A percentile compares a stretch with the other conserved stretches of the same genome.
Conservation (phyloP, 2,329 filamentous ascomycete species). For the Hypoxylon sp. region DNA sequence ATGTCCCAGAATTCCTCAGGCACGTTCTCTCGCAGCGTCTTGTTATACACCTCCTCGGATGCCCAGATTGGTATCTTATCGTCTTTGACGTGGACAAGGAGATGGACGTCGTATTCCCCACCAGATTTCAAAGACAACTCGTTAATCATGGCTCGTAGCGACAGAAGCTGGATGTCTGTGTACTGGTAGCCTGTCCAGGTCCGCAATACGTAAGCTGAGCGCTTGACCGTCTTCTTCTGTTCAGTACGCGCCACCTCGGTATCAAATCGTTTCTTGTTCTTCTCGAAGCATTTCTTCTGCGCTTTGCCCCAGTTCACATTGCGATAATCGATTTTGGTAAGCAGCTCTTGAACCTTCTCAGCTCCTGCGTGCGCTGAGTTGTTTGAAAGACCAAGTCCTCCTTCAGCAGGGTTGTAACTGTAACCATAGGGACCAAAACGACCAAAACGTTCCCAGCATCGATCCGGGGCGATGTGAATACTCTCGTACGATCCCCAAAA, state of each 20-base stretch:
- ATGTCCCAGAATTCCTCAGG: conserved; percentile 77
- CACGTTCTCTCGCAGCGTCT: conserved; percentile 69
- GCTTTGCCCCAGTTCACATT: conserved; percentile 55
- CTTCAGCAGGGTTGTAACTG: conserved; percentile 74
- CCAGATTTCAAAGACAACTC: conserved; percentile 76
- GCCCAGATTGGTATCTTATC: conserved; percentile 58
- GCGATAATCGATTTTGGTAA: conserved; percentile 57
- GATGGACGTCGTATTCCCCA: conserved; percentile 74
- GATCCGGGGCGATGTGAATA: conserved; percentile 71
- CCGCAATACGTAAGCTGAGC: conserved; percentile 75
- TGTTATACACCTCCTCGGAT: conserved; percentile 58
- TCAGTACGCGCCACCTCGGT: conserved; percentile 17
- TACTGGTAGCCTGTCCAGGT: conserved; percentile 77
- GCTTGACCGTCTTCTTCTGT: conserved; percentile 50
- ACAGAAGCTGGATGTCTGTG: conserved; percentile 74
- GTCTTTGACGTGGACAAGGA: conserved; percentile 63
- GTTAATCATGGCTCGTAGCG: conserved; percentile 74
- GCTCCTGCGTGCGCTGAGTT: conserved; percentile 73
- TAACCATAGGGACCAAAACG: conserved; percentile 77
- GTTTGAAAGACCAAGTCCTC: conserved; percentile 73
- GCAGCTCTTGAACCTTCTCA: conserved; percentile 59
- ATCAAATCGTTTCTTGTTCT: conserved; percentile 67
- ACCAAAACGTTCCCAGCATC: conserved; percentile 81
- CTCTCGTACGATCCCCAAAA: conserved; percentile 75
- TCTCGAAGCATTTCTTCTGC: conserved; percentile 57